A percentile compares a stretch with the other conserved stretches of the same genome.
These are phyloP conservation scores for Pseudogymnoascus sp. DNA, from an alignment of 2,329 filamentous ascomycete genomes.

Conservation along the genomic window DNA sequence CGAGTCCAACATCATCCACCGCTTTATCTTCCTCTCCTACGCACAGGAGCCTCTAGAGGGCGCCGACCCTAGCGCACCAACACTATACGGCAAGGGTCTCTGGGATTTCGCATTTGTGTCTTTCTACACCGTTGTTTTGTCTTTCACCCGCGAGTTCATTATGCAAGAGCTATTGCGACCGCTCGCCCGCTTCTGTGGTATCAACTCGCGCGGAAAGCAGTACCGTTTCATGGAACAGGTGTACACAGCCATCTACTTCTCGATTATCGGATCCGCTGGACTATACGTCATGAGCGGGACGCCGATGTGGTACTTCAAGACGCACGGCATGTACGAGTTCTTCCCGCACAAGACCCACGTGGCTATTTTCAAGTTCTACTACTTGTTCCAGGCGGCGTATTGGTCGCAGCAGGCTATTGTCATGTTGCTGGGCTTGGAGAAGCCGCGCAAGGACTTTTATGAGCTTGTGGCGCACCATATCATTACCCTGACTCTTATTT, in stretches of 20 bases:
- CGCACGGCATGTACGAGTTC: conserved; percentile 77
- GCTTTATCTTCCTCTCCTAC: conserved; percentile 88
- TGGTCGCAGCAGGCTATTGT: conserved; percentile 95
- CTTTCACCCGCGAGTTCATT: conserved; percentile 90
- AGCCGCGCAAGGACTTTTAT: conserved; percentile 90
- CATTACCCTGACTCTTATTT: conserved; percentile 78
- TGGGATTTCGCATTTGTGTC: conserved; percentile 80
- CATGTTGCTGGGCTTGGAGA: conserved; percentile 78
- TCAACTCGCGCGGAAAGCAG: conserved; percentile 70
- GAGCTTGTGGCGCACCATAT: conserved; percentile 90
- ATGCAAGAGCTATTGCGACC: conserved; percentile 87
- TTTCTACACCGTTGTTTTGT: conserved; percentile 85
- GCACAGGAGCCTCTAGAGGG: conserved; percentile 53
- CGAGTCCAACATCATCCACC: conserved; percentile 69
- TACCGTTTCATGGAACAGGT: conserved; percentile 92
- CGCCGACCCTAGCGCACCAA: conserved; percentile 40
- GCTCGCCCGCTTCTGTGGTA: conserved; percentile 62
- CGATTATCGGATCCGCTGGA: conserved; percentile 71
- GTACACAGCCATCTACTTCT: conserved; percentile 91
- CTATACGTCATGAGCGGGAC: conserved; percentile 86
- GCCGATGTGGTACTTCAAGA: conserved; percentile 96
- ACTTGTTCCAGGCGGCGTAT: conserved; percentile 88
- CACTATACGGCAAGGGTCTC: conserved; percentile 81
- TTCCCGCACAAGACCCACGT: conserved; percentile 82
- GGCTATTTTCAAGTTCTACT: conserved; percentile 86